Base-by-base conservation (phyloP, 306 rosid genomes). In the Castanea sativa region DNA sequence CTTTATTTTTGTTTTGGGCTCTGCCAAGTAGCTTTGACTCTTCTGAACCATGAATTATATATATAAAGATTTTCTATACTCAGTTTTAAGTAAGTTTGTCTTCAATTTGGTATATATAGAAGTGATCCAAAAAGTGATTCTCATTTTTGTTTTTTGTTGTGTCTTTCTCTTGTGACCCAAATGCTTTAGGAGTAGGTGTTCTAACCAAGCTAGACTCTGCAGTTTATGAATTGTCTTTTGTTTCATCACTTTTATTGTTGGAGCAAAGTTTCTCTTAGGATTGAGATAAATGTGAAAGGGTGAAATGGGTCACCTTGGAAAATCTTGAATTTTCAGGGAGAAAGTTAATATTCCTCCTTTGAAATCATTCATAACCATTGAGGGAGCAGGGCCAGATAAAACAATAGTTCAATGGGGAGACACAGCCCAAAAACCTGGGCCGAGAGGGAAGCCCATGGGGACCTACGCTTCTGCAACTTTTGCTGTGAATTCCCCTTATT, bases 371-470 rank as follows among this genome's bases (percentile, higher is more conserved):
- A 87, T 96, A 88, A 91, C 92, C 67, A 88, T 96, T 77, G 82
- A 96, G 88, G 99, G 99, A 85, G 98, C 85, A 35, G 99, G 97
- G 19, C 92, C 98, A 33, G 98, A 90, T 30, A 83, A 88, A 73
- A 96, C 99, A 70, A 91, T 91, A 8, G 92, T 96, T 85, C 95
- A 96, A 83, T 96, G 96, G 97, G 98, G 98, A 76, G 99, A 96
- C 97, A 96, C 94, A 18, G 99, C 99, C 73, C 85, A 90, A 86
- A 91, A 97, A 76, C 91, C 73, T 9, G 98, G 92, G 4, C 85
- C 93, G n/a, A 85, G 63, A 68, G 97, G 97, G 27, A 85, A 30
- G 74, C 94, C 94, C 19, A 29, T 96, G 82, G 99, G 99, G 67
- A 96, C 99, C 27, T 88, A 67, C 49, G 89, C 83, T 52, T 96